Base-by-base conservation (phyloP, 2,329 filamentous ascomycete species). In the Pleomassaria siparia region DNA sequence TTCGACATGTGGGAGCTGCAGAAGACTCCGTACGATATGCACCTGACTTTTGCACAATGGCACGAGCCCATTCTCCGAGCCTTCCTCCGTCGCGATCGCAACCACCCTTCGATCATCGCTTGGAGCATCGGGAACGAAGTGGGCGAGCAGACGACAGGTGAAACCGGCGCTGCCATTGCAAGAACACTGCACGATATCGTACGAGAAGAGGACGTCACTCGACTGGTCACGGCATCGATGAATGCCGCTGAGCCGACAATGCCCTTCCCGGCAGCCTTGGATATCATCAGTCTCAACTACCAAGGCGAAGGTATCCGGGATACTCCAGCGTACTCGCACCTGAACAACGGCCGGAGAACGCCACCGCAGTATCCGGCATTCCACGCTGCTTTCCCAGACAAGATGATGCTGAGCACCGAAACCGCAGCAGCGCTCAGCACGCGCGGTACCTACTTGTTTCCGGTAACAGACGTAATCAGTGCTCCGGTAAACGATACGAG, bases 41-140 rank as follows among this genome's bases (percentile, higher is more conserved):
- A 80, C 50, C 55, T 76, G 13, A 74, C 81, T 49, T 82, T 80
- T 47, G 24, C 63, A 0, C 78, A 81, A 40, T 82, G 79, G 79
- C 70, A 76, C 49, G 79, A 82, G 63, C 67, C 77, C 0, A 78
- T 81, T 45, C 67, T 80, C 4, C 74, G 79, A 0, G 55, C 73
- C 1, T 77, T 81, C 47, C 55, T 82, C n/a, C 73, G 78, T 4
- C 74, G 79, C 7, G 80, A 82, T 59, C 70, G 79, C 15, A 82
- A 82, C 55, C 79, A 81, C 56, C 73, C 79, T 2, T 80, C 79
- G 1, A 65, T 82, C 18, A 66, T 79, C 22, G 68, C 69, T 1
- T 81, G 79, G 80, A 78, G 76, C 49, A 72, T 77, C 41, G 79
- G 80, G 2, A 83, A 83, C 57, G 80, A 82, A 59, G 71, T 82